phyloP scores from a whole-genome alignment of 2,329 filamentous ascomycete species.

The Cordyceps tenuipes region DNA sequence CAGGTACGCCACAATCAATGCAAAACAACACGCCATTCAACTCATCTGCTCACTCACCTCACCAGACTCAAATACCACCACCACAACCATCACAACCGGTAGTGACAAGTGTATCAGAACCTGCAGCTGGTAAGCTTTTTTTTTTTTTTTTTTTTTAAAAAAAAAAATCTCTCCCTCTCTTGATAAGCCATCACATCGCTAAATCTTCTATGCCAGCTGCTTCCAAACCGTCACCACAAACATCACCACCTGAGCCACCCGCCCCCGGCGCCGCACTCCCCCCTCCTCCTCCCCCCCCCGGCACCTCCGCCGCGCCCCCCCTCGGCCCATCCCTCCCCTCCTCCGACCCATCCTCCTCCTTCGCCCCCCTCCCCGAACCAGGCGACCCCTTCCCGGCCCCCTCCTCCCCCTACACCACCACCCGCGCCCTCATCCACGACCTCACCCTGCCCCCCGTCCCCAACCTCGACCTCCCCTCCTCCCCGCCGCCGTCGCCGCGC shows the following conservation, averaged over 20 bases:
- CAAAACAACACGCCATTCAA: background rate
- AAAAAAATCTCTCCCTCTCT: background rate
- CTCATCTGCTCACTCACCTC: background rate
- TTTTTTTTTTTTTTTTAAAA: background rate
- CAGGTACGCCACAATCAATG: background rate
- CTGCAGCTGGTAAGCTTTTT: background rate
- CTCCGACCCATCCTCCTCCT: conserved; percentile 13
- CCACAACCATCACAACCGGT: background rate
- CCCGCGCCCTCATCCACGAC: conserved; percentile 56
- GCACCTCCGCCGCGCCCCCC: conserved; percentile 23
- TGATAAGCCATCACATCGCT: background rate
- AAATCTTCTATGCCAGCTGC: background rate
- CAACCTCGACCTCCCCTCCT: conserved; percentile 66
- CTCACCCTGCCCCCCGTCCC: conserved; percentile 66
- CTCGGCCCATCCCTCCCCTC: conserved; percentile 33
- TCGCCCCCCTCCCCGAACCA: background rate
- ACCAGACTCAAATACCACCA: background rate
- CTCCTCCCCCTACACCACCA: conserved; percentile 56
- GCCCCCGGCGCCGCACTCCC: conserved; percentile 11
- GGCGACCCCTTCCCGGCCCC: conserved; percentile 17
- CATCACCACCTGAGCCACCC: conserved; percentile 10
- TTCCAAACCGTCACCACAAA: background rate
- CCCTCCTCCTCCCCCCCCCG: conserved; percentile 16
- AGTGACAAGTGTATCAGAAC: background rate
- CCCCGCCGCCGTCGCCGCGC: conserved; percentile 63